phyloP scores from a whole-genome alignment of 805 yeast species.

The Candida insectalens region DNA sequence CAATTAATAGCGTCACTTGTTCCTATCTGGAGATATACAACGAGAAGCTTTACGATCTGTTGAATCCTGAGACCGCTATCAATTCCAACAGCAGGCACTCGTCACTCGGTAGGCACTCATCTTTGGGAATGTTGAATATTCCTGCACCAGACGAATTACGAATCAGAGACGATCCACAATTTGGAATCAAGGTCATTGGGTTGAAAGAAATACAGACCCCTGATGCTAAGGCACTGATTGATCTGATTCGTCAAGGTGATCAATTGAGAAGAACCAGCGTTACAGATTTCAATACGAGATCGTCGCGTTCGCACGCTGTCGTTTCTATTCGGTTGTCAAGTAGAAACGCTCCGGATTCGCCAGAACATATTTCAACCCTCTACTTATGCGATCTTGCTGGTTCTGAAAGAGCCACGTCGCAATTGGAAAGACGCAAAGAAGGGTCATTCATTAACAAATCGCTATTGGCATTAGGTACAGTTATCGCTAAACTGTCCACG shows the following conservation, averaged over 20 bases:
- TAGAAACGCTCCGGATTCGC: constrained; percentile 23
- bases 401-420: constrained; percentile 78
- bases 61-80: constrained; percentile 19
- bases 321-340: constrained; percentile 54
- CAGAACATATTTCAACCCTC: constrained; percentile 44
- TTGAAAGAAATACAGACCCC: constrained; percentile 51
- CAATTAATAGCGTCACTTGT: constrained; percentile 38
- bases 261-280: constrained; percentile 69
- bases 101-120: background rate
- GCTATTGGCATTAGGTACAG: constrained; percentile 80
- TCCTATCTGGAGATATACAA: constrained; percentile 84
- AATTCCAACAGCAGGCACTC: background rate
- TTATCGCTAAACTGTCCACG: constrained; percentile 63
- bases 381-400: constrained; percentile 95
- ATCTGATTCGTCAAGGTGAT: constrained; percentile 61
- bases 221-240: constrained; percentile 50
- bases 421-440: constrained; percentile 78
- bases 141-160: constrained; percentile 41
- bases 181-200: constrained; percentile 71
- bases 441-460: constrained; percentile 92
- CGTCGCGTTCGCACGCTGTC: constrained; percentile 89
- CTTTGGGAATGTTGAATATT: background rate
- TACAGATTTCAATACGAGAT: constrained; percentile 80
- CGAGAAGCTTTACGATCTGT: constrained; percentile 74
- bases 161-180: constrained; percentile 64